phyloP scores from a whole-genome alignment of 805 yeast genomes.

The Yarrowia divulgata region DNA sequence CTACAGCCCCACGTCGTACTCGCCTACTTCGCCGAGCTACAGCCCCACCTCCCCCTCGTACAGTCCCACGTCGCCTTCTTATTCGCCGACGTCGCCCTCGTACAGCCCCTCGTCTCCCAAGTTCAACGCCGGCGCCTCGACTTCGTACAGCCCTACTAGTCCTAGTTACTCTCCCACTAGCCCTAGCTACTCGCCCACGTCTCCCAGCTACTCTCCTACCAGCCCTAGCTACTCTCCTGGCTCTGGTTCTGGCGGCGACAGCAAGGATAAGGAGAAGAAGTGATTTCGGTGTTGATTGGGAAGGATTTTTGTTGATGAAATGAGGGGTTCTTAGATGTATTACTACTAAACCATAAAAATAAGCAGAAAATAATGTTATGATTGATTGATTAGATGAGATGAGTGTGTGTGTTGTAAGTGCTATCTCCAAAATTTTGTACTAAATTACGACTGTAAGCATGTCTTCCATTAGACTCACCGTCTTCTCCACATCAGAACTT shows the following conservation, averaged over 20 bases:
- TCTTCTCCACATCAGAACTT: no score
- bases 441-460: no score
- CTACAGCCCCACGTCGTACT: conserved; percentile 71
- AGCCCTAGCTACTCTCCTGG: conserved; percentile 59
- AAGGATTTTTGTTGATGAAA: conserved; percentile 12
- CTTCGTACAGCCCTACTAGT: conserved; percentile 74
- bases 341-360: conserved; percentile 28
- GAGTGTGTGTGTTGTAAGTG: not conserved
- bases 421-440: no score
- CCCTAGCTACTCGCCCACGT: conserved; percentile 61
- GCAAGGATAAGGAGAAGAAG: conserved; percentile 38
- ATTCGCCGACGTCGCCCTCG: conserved; percentile 79
- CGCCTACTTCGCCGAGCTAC: conserved; percentile 75
- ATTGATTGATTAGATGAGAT: not conserved
- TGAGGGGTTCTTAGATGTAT: conserved; percentile 33
- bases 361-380: conserved; percentile 31
- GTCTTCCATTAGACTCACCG: no score
- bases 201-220: conserved; percentile 53
- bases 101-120: conserved; percentile 82
- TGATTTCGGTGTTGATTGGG: not conserved
- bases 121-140: conserved; percentile 55
- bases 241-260: conserved; percentile 3
- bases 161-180: conserved; percentile 80
- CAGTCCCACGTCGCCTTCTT: conserved; percentile 69
- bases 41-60: conserved; percentile 71